A percentile compares a stretch with the other conserved stretches of the same genome.
phyloP scores from a whole-genome alignment of 495 filamentous ascomycete species.

The Amorphotheca resinae region DNA sequence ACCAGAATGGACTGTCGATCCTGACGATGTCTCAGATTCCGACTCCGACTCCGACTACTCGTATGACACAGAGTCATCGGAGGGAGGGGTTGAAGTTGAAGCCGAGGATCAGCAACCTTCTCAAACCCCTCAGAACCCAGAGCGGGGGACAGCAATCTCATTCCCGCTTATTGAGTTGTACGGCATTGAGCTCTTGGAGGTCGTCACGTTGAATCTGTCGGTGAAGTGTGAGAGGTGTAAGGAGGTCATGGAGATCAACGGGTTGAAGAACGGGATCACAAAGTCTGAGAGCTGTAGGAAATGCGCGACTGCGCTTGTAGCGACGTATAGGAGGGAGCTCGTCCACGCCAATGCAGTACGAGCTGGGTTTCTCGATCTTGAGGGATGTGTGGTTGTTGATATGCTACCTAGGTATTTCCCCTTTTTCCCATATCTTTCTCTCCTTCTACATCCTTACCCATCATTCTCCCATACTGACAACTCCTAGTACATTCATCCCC shows the following conservation, averaged over 20 bases:
- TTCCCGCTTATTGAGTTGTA: conserved; percentile 75
- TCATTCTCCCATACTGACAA: background rate
- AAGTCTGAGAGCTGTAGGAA: conserved; percentile 54
- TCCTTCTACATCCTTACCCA: background rate
- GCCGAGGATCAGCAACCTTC: conserved; percentile 12
- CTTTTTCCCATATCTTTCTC: background rate
- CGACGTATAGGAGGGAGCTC: conserved; percentile 59
- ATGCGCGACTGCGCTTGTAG: conserved; percentile 55
- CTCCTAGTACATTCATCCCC: conserved; percentile 59
- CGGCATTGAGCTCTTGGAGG: conserved; percentile 68
- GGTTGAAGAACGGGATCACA: conserved; percentile 37
- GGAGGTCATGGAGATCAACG: conserved; percentile 56
- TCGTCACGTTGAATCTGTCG: conserved; percentile 53
- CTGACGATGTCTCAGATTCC: conserved; percentile 18
- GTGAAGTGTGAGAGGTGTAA: conserved; percentile 83
- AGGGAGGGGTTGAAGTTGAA: conserved; percentile 23
- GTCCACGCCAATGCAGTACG: conserved; percentile 66
- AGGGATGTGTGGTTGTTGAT: conserved; percentile 66
- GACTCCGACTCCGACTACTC: conserved; percentile 28
- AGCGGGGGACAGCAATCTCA: conserved; percentile 63
- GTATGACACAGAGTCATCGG: conserved; percentile 34
- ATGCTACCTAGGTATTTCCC: conserved; percentile 58
- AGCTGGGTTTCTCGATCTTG: conserved; percentile 73
- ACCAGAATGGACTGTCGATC: conserved; percentile 58
- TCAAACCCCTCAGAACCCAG: conserved; percentile 22